These are phyloP conservation scores for Trypanosoma platydactyli DNA, from an alignment of 208 protist species.

Conservation along the genomic window DNA sequence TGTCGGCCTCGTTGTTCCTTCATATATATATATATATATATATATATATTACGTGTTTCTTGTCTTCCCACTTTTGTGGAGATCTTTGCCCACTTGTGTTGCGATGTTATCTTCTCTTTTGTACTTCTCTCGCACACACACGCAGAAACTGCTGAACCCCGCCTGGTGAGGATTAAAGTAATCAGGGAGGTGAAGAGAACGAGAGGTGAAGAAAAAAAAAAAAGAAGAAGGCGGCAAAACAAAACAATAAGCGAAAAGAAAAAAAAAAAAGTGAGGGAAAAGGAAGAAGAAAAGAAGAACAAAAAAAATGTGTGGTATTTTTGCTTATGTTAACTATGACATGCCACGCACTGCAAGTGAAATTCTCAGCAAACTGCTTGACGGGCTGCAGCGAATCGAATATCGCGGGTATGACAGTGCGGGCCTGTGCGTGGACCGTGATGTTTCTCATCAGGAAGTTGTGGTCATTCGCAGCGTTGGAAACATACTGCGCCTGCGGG, in stretches of 20 bases:
- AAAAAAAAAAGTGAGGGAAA: neutral
- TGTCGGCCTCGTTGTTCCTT: constrained; percentile 12
- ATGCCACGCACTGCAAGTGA: constrained; percentile 34
- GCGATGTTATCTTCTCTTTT: too few species aligned
- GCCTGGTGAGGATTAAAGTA: too few species aligned
- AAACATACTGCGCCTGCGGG: constrained; percentile 75
- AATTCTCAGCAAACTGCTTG: constrained; percentile 75
- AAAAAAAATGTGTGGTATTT: constrained; percentile 89
- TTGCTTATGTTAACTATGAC: constrained; percentile 74
- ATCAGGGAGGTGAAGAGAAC: too few species aligned
- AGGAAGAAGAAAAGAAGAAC: constrained; percentile 2
- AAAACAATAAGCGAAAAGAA: constrained; percentile 11
- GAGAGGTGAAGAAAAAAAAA: too few species aligned
- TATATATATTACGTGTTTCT: too few species aligned
- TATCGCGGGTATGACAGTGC: constrained; percentile 97
- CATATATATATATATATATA: constrained; percentile 6
- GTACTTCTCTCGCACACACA: too few species aligned
- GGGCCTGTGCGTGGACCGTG: constrained; percentile 77
- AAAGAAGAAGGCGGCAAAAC: neutral
- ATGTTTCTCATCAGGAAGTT: constrained; percentile 15
- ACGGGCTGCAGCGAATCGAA: constrained; percentile 90
- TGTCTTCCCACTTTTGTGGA: too few species aligned
- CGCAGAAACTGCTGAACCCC: too few species aligned
- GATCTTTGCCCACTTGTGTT: too few species aligned
- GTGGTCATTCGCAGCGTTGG: constrained; percentile 76